Percentiles rank a stretch among this genome's conserved stretches.
Conservation (phyloP, 257 asterid genomes). For the Solanum raphanifolium region DNA sequence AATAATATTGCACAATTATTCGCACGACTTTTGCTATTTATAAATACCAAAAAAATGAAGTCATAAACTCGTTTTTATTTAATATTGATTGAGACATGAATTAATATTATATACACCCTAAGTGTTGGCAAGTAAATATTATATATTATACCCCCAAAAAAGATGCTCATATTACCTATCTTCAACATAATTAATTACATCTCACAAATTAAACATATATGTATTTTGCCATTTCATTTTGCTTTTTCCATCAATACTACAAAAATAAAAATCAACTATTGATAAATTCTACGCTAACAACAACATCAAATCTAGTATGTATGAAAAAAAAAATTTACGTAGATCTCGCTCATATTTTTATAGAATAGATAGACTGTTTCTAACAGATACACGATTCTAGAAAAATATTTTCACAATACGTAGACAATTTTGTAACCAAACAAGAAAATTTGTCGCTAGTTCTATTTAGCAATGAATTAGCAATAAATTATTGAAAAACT, state of each 20-base stretch:
- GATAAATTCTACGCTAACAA: neutral
- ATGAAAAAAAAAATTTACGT: too few species aligned
- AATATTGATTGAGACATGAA: neutral
- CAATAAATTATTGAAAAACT: too few species aligned
- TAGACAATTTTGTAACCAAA: neutral
- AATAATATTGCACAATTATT: neutral
- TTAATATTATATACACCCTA: neutral
- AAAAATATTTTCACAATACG: too few species aligned
- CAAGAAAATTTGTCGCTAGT: accelerated
- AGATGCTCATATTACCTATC: neutral
- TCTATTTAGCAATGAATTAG: neutral
- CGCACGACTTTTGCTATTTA: neutral
- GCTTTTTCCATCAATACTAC: neutral
- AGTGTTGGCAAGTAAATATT: neutral
- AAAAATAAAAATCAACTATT: neutral
- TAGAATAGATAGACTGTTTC: accelerated
- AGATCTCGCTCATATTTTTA: too few species aligned
- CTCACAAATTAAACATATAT: neutral
- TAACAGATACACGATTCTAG: neutral
- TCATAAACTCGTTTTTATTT: neutral
- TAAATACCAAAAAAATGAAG: neutral
- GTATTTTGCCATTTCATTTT: neutral
- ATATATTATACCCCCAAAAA: neutral
- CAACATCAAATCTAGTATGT: neutral
- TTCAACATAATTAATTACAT: neutral